Conservation (phyloP, 2,329 filamentous ascomycete genomes). For the Hortaea sp. region DNA sequence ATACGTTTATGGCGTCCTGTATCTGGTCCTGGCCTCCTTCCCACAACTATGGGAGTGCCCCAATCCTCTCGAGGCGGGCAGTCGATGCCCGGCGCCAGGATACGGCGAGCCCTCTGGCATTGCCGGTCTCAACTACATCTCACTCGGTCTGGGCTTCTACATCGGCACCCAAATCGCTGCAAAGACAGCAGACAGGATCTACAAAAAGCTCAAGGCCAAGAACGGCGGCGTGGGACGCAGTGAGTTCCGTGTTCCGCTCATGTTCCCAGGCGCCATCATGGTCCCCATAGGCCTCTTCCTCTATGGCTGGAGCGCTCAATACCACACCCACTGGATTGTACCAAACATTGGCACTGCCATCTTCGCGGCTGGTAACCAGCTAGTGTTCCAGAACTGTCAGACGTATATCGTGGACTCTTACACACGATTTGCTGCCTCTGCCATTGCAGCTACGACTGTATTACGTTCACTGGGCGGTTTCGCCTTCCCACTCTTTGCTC, state of each 20-base stretch:
- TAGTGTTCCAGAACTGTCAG: conserved; percentile 49
- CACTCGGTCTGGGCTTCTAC: conserved; percentile 53
- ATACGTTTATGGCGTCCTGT: conserved; percentile 31
- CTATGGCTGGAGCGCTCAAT: conserved; percentile 50
- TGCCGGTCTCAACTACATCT: conserved; percentile 32
- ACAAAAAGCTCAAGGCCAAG: conserved; percentile 27
- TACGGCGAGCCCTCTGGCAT: conserved; percentile 21
- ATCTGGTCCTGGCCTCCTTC: conserved; percentile 28
- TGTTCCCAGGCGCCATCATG: conserved; percentile 45
- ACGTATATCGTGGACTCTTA: conserved; percentile 53
- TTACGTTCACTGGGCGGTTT: conserved; percentile 48
- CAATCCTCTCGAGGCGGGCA: not conserved
- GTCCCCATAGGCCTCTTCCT: conserved; percentile 47
- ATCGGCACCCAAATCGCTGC: conserved; percentile 36
- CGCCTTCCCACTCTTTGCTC: conserved; percentile 51
- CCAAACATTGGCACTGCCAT: conserved; percentile 50
- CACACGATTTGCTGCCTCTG: conserved; percentile 38
- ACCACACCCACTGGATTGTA: conserved; percentile 47
- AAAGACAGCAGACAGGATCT: conserved; percentile 27
- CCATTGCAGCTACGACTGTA: conserved; percentile 46
- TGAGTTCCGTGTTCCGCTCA: conserved; percentile 40
- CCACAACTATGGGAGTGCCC: conserved; percentile 20
- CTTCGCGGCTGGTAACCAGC: conserved; percentile 46
- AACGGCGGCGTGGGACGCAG: conserved; percentile 29
- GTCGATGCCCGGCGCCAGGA: conserved; percentile 1